These are phyloP conservation scores for Globisporangium canariense DNA, from an alignment of 352 stramenopile species.

Conservation along the genomic window DNA sequence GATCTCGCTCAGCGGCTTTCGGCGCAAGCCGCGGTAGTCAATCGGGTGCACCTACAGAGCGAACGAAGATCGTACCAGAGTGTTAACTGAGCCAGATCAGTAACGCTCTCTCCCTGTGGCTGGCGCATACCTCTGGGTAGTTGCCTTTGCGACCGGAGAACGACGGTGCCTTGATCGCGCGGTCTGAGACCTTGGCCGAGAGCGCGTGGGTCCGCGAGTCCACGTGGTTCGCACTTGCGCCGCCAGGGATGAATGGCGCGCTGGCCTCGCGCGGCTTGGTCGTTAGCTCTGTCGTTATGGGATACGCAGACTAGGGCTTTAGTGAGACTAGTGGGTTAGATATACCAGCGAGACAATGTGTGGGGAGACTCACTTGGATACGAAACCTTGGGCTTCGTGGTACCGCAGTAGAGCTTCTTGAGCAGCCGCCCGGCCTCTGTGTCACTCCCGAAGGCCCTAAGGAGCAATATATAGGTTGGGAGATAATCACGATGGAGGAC, in stretches of 20 bases:
- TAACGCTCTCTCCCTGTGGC: neutral
- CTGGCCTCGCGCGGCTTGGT: slow-evolving; percentile 33
- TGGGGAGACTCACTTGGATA: slow-evolving; percentile 57
- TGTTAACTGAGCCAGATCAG: neutral
- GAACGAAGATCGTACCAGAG: neutral
- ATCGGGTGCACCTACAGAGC: slow-evolving; percentile 49
- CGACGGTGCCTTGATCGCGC: slow-evolving; percentile 48
- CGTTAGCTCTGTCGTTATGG: slow-evolving; percentile 40
- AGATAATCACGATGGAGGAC: neutral
- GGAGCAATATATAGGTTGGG: neutral
- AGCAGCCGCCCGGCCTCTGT: slow-evolving; percentile 70
- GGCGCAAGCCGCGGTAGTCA: slow-evolving; percentile 40
- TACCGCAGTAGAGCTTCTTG: slow-evolving; percentile 72
- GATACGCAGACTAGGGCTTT: neutral
- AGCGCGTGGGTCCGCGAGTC: slow-evolving; percentile 53
- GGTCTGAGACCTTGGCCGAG: slow-evolving; percentile 53
- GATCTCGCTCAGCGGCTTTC: slow-evolving; percentile 68
- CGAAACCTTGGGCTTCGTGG: slow-evolving; percentile 56
- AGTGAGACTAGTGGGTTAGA: neutral
- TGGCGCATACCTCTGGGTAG: slow-evolving; percentile 28
- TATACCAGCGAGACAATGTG: neutral
- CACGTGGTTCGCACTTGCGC: slow-evolving; percentile 21
- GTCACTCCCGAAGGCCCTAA: slow-evolving; percentile 67
- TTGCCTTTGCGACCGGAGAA: slow-evolving; percentile 26
- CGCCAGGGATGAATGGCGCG: slow-evolving; percentile 64